Evolutionary conservation across 2,329 filamentous ascomycete species (phyloP).

Genomic region (Ophiostoma tasmaniense): DNA sequence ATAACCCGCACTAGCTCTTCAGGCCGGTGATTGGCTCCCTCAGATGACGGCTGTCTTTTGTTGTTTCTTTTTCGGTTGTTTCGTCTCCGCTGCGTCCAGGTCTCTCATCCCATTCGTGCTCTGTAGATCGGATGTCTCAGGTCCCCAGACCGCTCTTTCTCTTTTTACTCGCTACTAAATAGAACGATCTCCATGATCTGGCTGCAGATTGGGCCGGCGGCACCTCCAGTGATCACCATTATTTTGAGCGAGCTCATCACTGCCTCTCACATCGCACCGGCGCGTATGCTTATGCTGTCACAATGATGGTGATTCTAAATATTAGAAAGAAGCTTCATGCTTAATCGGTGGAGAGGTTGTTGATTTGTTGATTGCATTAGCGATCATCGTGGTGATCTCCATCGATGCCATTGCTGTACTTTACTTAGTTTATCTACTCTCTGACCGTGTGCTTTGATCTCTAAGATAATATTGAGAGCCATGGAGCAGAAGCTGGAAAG

Average conservation of each 20-base stretch:
- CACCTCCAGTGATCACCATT: background rate
- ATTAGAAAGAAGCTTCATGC: background rate
- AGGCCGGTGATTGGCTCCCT: constrained; percentile 19
- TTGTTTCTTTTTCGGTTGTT: background rate
- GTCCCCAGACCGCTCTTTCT: too few species aligned
- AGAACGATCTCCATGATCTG: background rate
- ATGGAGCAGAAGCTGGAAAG: too few species aligned
- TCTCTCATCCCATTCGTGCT: background rate
- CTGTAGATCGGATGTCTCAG: background rate
- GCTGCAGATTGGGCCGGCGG: constrained; percentile 14
- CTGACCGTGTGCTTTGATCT: background rate
- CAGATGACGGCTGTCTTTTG: constrained; percentile 7
- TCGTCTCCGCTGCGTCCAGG: too few species aligned
- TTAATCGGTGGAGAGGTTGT: background rate
- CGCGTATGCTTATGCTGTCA: background rate
- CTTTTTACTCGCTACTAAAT: too few species aligned
- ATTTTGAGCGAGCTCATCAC: background rate
- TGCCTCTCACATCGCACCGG: background rate
- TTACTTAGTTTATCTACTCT: background rate
- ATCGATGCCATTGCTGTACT: background rate
- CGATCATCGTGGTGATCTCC: too few species aligned
- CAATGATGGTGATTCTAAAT: background rate
- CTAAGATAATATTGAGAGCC: too few species aligned
- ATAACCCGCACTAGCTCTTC: constrained; percentile 17
- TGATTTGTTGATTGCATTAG: background rate